These are phyloP conservation scores for Drechslerella dactyloides DNA, from an alignment of 2,329 filamentous ascomycete genomes.

Conservation along the genomic window DNA sequence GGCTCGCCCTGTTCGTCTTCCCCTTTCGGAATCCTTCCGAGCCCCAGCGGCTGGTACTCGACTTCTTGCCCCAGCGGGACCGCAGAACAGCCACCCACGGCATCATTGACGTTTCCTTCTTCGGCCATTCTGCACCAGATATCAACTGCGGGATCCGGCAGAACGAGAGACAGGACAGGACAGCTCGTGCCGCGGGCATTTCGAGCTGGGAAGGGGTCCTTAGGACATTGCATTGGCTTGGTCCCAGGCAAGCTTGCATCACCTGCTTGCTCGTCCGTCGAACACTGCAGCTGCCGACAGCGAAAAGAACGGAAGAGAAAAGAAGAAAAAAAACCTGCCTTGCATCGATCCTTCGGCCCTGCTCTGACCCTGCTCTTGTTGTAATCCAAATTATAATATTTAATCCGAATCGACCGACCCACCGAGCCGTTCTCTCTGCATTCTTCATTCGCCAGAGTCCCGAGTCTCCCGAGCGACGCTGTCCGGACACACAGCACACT, in stretches of 20 bases:
- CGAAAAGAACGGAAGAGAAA: not conserved
- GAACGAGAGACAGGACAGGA: not conserved
- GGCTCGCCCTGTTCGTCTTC: not conserved
- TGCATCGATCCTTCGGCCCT: not conserved
- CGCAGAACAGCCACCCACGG: not conserved
- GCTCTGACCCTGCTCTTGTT: not conserved
- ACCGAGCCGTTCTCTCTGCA: not conserved
- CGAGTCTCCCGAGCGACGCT: not conserved
- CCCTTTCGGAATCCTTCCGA: constrained; percentile 8
- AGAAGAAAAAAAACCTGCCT: not conserved
- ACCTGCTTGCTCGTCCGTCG: not conserved
- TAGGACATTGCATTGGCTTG: not conserved
- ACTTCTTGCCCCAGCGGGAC: not conserved
- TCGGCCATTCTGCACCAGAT: not conserved
- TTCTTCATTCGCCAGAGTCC: not conserved
- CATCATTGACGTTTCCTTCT: constrained; percentile 8
- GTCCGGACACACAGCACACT: not conserved
- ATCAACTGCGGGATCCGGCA: not conserved
- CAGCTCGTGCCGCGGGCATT: too few relatives aligned
- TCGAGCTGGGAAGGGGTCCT: too few relatives aligned
- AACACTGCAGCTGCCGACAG: not conserved
- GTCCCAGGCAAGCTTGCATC: constrained; percentile 3
- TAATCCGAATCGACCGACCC: not conserved
- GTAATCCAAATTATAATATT: too few relatives aligned
- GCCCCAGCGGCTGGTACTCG: not conserved